Base-by-base conservation (phyloP, 352 stramenopile species). In the Phytopythium vexans region DNA sequence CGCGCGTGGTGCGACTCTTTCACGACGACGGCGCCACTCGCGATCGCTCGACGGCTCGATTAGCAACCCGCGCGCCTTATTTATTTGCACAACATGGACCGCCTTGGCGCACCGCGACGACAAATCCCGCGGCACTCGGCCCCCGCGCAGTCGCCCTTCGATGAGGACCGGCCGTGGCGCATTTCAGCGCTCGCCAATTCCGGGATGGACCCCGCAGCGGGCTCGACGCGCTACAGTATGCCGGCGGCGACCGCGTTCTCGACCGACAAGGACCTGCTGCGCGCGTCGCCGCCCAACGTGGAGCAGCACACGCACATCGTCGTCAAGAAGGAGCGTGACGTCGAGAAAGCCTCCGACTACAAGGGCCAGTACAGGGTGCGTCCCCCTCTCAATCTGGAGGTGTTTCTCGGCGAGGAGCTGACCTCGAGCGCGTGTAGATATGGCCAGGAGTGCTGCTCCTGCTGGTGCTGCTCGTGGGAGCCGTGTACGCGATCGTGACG, bases 381-480 rank as follows among this genome's bases (percentile, higher is more conserved):
- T 69, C n/a, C n/a, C 6, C 39, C 11, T 46, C 21, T 10, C 31
- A 27, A 58, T 6, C 9, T 44, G 4, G 39, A 51, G 21, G 15
- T 50, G 35, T 12, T 54, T 21, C 12, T 54, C 10, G 32, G 42
- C 11, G 16, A 21, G 11, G 49, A 16, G 27, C 47, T 72, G 10
- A 63, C 58, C n/a, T 12, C 7, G 35, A 51, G 40, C 21, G 42
- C 8, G 36, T 43, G n/a, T 68, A 86, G 72, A 70, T 74, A 57
- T 89, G 78, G 78, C 78, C 76, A 9, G 78, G 78, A n/a, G 47
- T 84, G 37, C 12, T 87, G 16, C 56, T 89, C 8, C 36, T 89
- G 12, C 36, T 83, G 11, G 8, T 84, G 3, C 34, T 89, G 6
- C 36, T 87, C 14, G 54, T 39, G 5, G 57, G 58, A 3, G 53